phyloP scores from a whole-genome alignment of 768 basidiomycete genomes.

The Auricularia heimuer region DNA sequence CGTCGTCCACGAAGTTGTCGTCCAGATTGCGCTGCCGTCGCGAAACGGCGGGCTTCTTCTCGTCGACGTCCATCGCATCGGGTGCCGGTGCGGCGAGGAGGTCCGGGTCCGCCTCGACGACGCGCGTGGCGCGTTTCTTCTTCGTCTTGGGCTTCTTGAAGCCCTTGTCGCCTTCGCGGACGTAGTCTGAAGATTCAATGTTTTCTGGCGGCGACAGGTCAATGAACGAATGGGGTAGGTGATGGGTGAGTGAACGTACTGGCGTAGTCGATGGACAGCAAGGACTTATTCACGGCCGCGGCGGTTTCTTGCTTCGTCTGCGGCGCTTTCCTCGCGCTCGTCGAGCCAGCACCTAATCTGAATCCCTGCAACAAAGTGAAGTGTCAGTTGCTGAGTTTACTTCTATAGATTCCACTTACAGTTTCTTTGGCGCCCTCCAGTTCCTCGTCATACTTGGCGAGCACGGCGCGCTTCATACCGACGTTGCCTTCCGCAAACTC shows the following conservation, averaged over 20 bases:
- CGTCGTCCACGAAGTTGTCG: slow-evolving; percentile 92
- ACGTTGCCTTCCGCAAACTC: slow-evolving; percentile 71
- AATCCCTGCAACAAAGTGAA: slow-evolving; percentile 51
- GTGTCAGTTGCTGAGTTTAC: too few species aligned
- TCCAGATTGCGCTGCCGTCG: slow-evolving; percentile 59
- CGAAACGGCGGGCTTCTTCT: slow-evolving; percentile 51
- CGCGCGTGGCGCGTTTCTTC: slow-evolving; percentile 78
- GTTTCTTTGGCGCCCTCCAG: slow-evolving; percentile 64
- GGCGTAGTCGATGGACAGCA: slow-evolving; percentile 79
- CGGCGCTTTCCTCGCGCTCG: slow-evolving; percentile 29
- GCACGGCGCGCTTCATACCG: slow-evolving; percentile 72
- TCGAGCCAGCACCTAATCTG: slow-evolving; percentile 59
- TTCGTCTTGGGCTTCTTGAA: slow-evolving; percentile 98
- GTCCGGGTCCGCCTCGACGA: slow-evolving; percentile 36
- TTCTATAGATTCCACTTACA: slow-evolving; percentile 29
- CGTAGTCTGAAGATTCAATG: slow-evolving; percentile 74
- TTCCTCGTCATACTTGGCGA: slow-evolving; percentile 92
- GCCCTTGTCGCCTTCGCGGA: slow-evolving; percentile 82
- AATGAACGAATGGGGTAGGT: slow-evolving; percentile 13
- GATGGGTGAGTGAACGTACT: slow-evolving; percentile 28
- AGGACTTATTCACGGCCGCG: slow-evolving; percentile 64
- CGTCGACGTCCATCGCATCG: slow-evolving; percentile 68
- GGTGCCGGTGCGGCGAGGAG: slow-evolving; percentile 17
- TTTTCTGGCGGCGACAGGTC: slow-evolving; percentile 48
- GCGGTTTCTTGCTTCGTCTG: slow-evolving; percentile 41